Base-by-base conservation (phyloP, 495 filamentous ascomycete genomes). In the Penicillium paxilli region DNA sequence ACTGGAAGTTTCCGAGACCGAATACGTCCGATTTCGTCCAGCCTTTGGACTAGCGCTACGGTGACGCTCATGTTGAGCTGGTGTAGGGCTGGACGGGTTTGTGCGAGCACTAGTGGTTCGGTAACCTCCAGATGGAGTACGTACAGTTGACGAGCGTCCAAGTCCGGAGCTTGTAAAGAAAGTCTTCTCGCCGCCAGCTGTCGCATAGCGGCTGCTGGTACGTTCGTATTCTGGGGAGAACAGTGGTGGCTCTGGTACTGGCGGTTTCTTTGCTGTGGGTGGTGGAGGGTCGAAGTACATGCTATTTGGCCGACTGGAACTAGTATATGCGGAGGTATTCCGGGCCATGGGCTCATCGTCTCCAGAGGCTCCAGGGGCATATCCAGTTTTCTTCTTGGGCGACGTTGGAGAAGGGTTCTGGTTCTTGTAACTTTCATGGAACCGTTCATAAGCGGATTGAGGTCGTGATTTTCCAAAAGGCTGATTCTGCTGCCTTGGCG, bases 151-250 rank as follows among this genome's bases (percentile, higher is more conserved):
- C 21, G 80, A 76, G 37, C 78, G 73, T 10, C 68, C 65, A 12
- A 84, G 56, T 16, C 65, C 67, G 22, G 74, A 67, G 54, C 69
- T 75, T 6, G 68, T 68, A 51, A 84, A 74, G 54, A 78, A 77
- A 0, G 83, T 87, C 73, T 80, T 88, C 63, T 94, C 91, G 14
- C 89, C 89, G 46, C 83, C 81, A 24, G 81, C 69, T 3, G 78
- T 81, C 30, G 83, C 79, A 63, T 96, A 94, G 0, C 86, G 83
- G 7, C 85, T 88, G 50, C 89, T 84, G 21, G 80, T 69, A 9
- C 89, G 80, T 37, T 74, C 67, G 53, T 66, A 66, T 3, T 75
- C 75, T 9, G 75, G 69, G 11, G 65, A 54, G 16, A 51, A 53
- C n/a, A 24, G 44, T 6, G 50, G 26, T 30, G 51, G 56, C 14